A percentile compares a stretch with the other conserved stretches of the same genome.
Evolutionary conservation across 164 flowering plant species (phyloP).

Genomic region (Nymphaea colorata): DNA sequence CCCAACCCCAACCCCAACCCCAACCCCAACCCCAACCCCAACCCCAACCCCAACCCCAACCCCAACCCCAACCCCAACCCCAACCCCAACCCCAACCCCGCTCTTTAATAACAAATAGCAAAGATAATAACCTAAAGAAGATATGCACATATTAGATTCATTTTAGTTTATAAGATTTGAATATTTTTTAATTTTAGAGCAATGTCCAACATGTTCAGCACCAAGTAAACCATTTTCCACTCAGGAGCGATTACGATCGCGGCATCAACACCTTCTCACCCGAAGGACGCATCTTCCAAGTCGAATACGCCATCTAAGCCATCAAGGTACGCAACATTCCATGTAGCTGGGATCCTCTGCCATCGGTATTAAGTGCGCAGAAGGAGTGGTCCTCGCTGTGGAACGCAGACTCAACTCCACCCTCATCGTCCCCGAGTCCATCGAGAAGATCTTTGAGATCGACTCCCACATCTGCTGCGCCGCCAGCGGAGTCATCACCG

Average conservation of each 20-base stretch:
- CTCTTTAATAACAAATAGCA: too few species aligned
- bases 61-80: too few species aligned
- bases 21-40: too few species aligned
- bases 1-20: too few species aligned
- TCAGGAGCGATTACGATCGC: conserved; percentile 98
- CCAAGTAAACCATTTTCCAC: too few species aligned
- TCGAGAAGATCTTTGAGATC: conserved; percentile 96
- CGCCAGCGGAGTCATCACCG: conserved; percentile 98
- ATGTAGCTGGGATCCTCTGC: conserved; percentile 91
- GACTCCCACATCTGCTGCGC: conserved; percentile 98
- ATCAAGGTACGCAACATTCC: conserved; percentile 54
- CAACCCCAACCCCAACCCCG: too few species aligned
- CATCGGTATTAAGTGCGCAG: conserved; percentile 82
- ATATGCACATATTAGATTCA: too few species aligned
- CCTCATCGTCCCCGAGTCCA: conserved; percentile 92
- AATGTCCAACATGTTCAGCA: too few species aligned
- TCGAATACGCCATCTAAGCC: conserved; percentile 96
- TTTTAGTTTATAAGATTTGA: too few species aligned
- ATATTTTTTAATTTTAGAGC: too few species aligned
- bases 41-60: too few species aligned
- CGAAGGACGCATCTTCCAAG: conserved; percentile 91
- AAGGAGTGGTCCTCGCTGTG: conserved; percentile 96
- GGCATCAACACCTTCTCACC: conserved; percentile 99
- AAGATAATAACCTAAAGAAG: too few species aligned
- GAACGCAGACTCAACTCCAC: conserved; percentile 97